Evolutionary conservation across 192 early-diverging fungal species (phyloP), one percentile per base, ranked within the genome.

Genomic region (Coemansia sp.): DNA sequence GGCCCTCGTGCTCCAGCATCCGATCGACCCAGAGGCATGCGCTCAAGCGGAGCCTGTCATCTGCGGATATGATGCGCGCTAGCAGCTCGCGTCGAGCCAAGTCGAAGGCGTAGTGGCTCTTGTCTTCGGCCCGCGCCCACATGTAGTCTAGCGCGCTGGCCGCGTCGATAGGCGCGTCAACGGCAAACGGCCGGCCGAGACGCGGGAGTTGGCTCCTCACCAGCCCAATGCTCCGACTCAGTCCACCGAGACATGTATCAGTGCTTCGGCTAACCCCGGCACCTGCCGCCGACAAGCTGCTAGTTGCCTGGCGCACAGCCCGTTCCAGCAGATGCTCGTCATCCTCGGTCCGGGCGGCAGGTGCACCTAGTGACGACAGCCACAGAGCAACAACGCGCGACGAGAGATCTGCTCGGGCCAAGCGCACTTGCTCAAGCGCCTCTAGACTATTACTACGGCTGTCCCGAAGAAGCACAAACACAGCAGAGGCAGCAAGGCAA

Each of bases 401-500:
- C 2, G 53, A 21, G 21, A 71, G 52, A 23, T 9, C 0, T 5
- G 31, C 40, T 25, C 40, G 22, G 39, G 33, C 22, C 14, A 34
- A 18, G 17, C 25, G 51, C 51, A 52, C 36, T 5, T 56, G 30
- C 14, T 29, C 31, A n/a, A 36, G 7, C 6, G 10, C 15, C 11
- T 18, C 11, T 14, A 33, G 9, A 32, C 33, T 27, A 26, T 13
- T 39, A 17, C 29, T 13, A 22, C 15, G 15, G 1, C 40, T 50
- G 9, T 38, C 52, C 4, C 33, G 18, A 38, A 68, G 21, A 14
- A 74, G 37, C 4, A 47, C 51, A 40, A 74, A 67, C 26, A 53
- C 70, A 0, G 62, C 33, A 4, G 21, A 34, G 5, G 70, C 55
- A 3, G 48, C 39, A 0, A 42, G 41, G 29, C 70, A 63, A 4